These are phyloP conservation scores for Tulasnella sp. DNA, from an alignment of 768 basidiomycete genomes.

Conservation along the genomic window DNA sequence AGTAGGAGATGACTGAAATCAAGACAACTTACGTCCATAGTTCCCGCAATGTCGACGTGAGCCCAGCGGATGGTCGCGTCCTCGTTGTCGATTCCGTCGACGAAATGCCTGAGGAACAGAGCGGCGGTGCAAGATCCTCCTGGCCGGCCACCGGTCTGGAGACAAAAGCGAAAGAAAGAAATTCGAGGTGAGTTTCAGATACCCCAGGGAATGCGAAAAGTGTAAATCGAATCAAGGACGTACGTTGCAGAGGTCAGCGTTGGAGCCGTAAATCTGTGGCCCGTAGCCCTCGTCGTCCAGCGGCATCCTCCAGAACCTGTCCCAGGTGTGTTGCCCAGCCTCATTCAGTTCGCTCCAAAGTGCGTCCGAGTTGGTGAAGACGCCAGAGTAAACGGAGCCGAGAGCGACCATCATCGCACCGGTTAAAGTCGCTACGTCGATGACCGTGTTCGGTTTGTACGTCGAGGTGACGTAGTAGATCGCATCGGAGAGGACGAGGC, in stretches of 20 bases:
- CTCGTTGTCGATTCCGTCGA: constrained; percentile 64
- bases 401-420: constrained; percentile 73
- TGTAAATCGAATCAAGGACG: constrained; percentile 26
- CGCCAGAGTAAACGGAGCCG: constrained; percentile 72
- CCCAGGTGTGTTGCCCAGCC: constrained; percentile 70
- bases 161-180: too few species aligned
- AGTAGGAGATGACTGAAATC: not conserved
- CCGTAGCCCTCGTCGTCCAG: constrained; percentile 78
- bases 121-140: constrained; percentile 79
- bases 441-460: constrained; percentile 74
- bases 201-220: too few species aligned
- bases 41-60: constrained; percentile 70
- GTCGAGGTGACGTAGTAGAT: constrained; percentile 74
- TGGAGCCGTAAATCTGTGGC: constrained; percentile 68
- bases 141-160: constrained; percentile 65
- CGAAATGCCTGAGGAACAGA: constrained; percentile 79
- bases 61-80: constrained; percentile 72
- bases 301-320: constrained; percentile 88
- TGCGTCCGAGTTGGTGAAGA: constrained; percentile 60
- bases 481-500: constrained; percentile 75
- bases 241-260: constrained; percentile 80
- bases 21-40: constrained; percentile 60
- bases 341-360: constrained; percentile 66
- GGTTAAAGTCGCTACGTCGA: constrained; percentile 86
- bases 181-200: too few species aligned